phyloP scores from a whole-genome alignment of 352 stramenopile genomes.

The Phytophthora sp. region DNA sequence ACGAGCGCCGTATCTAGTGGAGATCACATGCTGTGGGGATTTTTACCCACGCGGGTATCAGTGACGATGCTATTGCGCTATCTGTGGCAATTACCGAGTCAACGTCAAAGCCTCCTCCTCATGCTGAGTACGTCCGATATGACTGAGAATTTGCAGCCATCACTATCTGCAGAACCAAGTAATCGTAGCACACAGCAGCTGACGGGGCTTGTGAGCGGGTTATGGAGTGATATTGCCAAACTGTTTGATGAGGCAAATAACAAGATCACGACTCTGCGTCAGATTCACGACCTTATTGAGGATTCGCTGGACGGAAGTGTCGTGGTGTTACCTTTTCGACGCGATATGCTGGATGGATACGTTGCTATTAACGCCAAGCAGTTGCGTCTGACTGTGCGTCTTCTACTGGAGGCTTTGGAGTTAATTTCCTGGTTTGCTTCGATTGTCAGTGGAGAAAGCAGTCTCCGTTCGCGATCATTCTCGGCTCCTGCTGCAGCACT shows the following conservation, averaged over 20 bases:
- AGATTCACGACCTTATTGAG: conserved; percentile 68
- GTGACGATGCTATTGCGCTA: conserved; percentile 65
- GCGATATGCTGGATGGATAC: conserved; percentile 64
- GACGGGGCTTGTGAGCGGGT: conserved; percentile 58
- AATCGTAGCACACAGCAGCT: conserved; percentile 46
- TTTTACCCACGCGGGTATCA: conserved; percentile 66
- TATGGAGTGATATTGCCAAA: conserved; percentile 77
- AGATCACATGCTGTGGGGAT: conserved; percentile 77
- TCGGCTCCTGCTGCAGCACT: conserved; percentile 26
- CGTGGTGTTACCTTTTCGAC: conserved; percentile 54
- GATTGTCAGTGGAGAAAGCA: conserved; percentile 46
- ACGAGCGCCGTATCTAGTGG: conserved; percentile 64
- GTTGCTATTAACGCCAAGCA: conserved; percentile 80
- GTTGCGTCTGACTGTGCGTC: conserved; percentile 61
- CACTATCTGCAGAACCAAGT: conserved; percentile 15
- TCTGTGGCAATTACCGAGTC: conserved; percentile 66
- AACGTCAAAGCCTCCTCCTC: conserved; percentile 43
- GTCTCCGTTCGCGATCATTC: conserved; percentile 28
- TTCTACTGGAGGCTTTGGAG: conserved; percentile 70
- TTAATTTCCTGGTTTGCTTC: conserved; percentile 67
- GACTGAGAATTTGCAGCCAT: conserved; percentile 19
- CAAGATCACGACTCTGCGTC: conserved; percentile 67
- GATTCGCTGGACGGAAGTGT: conserved; percentile 42
- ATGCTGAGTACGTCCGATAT: conserved; percentile 29
- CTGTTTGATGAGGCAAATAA: conserved; percentile 68